Evolutionary conservation across 805 yeast genomes (phyloP), one percentile per base, ranked within the genome.

Genomic region (Zygosaccharomyces gambellarensis): DNA sequence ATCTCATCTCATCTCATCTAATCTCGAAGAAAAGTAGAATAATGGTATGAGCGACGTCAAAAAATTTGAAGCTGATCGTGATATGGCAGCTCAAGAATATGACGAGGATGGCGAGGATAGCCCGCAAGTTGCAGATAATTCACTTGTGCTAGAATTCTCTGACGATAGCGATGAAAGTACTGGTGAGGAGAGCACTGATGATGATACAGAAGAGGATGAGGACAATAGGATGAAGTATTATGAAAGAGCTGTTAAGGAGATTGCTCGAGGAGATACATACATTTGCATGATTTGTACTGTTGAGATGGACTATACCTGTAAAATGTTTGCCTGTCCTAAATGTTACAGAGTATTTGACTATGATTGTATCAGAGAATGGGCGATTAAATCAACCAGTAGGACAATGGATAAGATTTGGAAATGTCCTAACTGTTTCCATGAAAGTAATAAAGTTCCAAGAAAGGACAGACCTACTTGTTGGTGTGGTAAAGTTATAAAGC

Each of bases 241-340:
- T 39, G 71, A 67, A 39, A 54, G 62, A 36, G 55, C 71, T 5
- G 49, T 67, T 3, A 55, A 54, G 19, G 71, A 67, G 43, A 67
- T 67, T 44, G 58, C 59, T 6, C 53, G 55, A 39, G 76, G 78
- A 10, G 90, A 87, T n/a, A 74, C 77, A 1, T 90, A 92, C 61
- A 76, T 80, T 1, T 92, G 99, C 68, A 73, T 92, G 64, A 88
- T 92, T 10, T 92, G 99, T 68, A 87, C 96, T 0, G 83, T 86
- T 32, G 92, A 88, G 54, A 76, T 92, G 51, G 87, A 82, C 45
- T 73, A 79, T 3, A 68, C 72, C 10, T 81, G 90, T 21, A 70
- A 74, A 41, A 74, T 90, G 47, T 94, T 96, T 94, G 77, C 89
- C 5, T 92, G 99, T 64, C 65, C 69, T 6, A 71, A 74, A 25